These are phyloP conservation scores for Psilocybe mexicana DNA, from an alignment of 1,284 basidiomycete genomes.

Conservation along the genomic window DNA sequence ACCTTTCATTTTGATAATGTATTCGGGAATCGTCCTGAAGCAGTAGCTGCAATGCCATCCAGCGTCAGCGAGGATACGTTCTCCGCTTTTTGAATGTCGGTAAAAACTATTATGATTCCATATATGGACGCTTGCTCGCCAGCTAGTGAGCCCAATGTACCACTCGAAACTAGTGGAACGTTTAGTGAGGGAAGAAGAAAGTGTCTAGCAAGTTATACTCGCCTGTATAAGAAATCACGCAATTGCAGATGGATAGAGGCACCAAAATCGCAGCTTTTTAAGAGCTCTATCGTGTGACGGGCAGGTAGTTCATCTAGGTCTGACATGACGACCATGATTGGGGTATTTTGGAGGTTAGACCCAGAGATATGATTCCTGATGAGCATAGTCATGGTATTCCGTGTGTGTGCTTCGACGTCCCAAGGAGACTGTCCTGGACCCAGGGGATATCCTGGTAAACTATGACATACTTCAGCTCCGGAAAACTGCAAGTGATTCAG, in stretches of 20 bases:
- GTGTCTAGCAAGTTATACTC: conserved; percentile 2
- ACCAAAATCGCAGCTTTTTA: conserved; percentile 61
- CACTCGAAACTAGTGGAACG: conserved; percentile 50
- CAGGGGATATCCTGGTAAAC: conserved; percentile 42
- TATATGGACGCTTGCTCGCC: conserved; percentile 55
- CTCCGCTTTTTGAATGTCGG: conserved; percentile 55
- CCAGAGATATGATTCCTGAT: conserved; percentile 38
- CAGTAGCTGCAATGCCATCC: conserved; percentile 68
- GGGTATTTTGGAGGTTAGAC: conserved; percentile 29
- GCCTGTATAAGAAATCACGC: conserved; percentile 66
- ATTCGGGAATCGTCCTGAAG: conserved; percentile 62
- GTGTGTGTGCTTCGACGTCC: conserved; percentile 39
- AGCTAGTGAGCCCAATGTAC: conserved; percentile 52
- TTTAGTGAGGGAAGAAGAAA: background rate
- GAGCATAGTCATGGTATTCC: conserved; percentile 45
- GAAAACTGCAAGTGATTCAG: background rate
- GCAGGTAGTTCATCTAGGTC: conserved; percentile 74
- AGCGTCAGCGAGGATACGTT: conserved; percentile 58
- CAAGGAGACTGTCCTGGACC: conserved; percentile 39
- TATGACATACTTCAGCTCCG: conserved; percentile 13
- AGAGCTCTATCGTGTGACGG: conserved; percentile 52
- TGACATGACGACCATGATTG: conserved; percentile 59
- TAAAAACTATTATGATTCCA: conserved; percentile 46
- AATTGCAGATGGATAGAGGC: conserved; percentile 62
- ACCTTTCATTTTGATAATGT: conserved; percentile 61